Conservation (phyloP, 169 alveolate species). For the Neospora caninum region DNA sequence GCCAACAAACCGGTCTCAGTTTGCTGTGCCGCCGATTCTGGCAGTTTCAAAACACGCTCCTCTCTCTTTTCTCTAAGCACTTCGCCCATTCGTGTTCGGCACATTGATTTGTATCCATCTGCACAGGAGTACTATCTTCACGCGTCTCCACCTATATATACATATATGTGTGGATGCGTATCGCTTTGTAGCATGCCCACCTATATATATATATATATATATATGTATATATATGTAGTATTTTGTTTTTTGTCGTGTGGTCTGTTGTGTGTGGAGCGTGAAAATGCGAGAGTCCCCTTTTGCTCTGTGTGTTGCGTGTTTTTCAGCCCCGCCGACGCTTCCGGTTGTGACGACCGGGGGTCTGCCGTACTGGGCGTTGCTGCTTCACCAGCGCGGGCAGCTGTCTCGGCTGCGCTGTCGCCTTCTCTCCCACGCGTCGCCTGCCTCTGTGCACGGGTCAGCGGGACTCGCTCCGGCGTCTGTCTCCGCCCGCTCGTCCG, state of each 20-base stretch:
- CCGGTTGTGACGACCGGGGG: slow-evolving; percentile 64
- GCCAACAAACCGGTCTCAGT: neutral
- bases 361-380: slow-evolving; percentile 45
- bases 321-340: slow-evolving; percentile 65
- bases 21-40: too few species aligned
- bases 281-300: too few species aligned
- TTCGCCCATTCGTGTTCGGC: too few species aligned
- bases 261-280: too few species aligned
- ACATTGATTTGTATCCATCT: too few species aligned
- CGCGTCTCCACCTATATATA: neutral
- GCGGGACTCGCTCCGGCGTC: neutral
- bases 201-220: too few species aligned
- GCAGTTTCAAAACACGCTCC: too few species aligned
- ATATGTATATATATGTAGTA: too few species aligned
- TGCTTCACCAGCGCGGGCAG: slow-evolving; percentile 48
- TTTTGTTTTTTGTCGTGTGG: too few species aligned
- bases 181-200: too few species aligned
- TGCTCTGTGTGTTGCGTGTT: neutral
- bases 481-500: neutral
- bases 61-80: too few species aligned
- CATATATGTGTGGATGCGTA: slow-evolving; percentile 35
- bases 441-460: neutral
- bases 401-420: neutral
- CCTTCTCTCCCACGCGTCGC: neutral
- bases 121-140: too few species aligned